Percentiles rank a stretch among this genome's conserved stretches.
phyloP scores from a whole-genome alignment of 805 yeast genomes.

The Wickerhamomyces xylosicus region DNA sequence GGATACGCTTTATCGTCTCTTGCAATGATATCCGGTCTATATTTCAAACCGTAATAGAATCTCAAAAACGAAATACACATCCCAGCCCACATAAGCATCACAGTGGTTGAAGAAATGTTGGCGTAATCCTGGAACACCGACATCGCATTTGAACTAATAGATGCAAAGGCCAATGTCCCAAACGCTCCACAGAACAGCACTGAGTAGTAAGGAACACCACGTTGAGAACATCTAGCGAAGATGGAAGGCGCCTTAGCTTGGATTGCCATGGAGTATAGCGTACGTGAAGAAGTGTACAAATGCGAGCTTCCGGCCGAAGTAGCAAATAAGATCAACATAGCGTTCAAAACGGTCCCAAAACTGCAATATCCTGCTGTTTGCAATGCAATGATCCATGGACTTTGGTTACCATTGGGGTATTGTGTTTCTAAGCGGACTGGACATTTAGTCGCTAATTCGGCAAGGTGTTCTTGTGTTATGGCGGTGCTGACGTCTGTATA shows the following conservation, averaged over 20 bases:
- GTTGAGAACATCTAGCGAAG: slow-evolving; percentile 45
- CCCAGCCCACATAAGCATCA: slow-evolving; percentile 71
- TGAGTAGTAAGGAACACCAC: slow-evolving; percentile 64
- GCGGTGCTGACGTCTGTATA: background rate
- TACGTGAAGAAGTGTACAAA: slow-evolving; percentile 45
- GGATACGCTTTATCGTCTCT: slow-evolving; percentile 59
- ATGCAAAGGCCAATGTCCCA: slow-evolving; percentile 49
- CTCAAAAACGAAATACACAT: slow-evolving; percentile 56
- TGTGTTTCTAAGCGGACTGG: slow-evolving; percentile 1
- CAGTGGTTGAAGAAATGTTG: slow-evolving; percentile 62
- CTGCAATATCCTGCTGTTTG: slow-evolving; percentile 42
- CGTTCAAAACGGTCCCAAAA: slow-evolving; percentile 37
- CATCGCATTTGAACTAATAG: slow-evolving; percentile 48
- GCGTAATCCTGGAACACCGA: slow-evolving; percentile 57
- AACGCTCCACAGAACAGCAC: slow-evolving; percentile 54
- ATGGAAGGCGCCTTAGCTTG: slow-evolving; percentile 49
- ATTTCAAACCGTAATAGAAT: slow-evolving; percentile 50
- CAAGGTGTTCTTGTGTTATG: slow-evolving; percentile 4
- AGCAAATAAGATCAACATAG: slow-evolving; percentile 42
- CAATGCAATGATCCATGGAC: slow-evolving; percentile 51
- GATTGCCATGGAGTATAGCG: slow-evolving; percentile 42
- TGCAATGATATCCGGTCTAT: slow-evolving; percentile 53
- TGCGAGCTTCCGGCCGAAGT: slow-evolving; percentile 45
- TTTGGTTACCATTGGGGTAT: slow-evolving; percentile 27
- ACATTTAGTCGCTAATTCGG: slow-evolving; percentile 5